These are phyloP conservation scores for Stevia rebaudiana DNA, from an alignment of 140 eudicot species.

Conservation along the genomic window DNA sequence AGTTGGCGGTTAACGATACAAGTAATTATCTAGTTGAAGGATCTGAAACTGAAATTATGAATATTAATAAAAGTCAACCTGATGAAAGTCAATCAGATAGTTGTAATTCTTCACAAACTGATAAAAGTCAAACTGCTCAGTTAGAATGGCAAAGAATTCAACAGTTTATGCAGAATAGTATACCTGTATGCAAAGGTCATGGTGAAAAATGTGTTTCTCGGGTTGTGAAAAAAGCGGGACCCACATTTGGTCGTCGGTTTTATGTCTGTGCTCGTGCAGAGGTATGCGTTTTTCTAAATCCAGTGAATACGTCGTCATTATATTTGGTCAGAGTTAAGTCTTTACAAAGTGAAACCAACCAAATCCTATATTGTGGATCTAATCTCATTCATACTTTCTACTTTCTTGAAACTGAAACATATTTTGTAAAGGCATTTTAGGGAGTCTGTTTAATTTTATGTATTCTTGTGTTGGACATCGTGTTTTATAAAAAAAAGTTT, in stretches of 20 bases:
- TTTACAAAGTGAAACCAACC: background rate
- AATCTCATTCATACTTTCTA: background rate
- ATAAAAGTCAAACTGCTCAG: constrained; percentile 49
- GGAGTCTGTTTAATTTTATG: background rate
- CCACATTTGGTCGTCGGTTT: constrained; percentile 75
- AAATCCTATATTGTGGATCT: background rate
- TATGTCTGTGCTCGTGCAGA: constrained; percentile 96
- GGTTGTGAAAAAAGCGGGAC: constrained; percentile 90
- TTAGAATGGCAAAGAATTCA: constrained; percentile 95
- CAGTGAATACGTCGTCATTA: too few relatives aligned
- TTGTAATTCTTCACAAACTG: constrained; percentile 34
- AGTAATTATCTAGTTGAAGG: constrained; percentile 23
- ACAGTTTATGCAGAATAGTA: constrained; percentile 74
- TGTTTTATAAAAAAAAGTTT: background rate
- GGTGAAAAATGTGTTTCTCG: constrained; percentile 87
- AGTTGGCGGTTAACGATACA: constrained; percentile 24
- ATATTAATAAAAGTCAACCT: constrained; percentile 17
- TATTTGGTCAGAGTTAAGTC: too few relatives aligned
- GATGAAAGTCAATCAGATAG: constrained; percentile 24
- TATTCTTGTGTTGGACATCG: background rate
- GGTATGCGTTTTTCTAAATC: constrained; percentile 38
- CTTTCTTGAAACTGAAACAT: background rate
- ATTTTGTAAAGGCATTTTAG: background rate
- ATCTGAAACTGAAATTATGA: constrained; percentile 17
- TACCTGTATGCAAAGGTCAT: constrained; percentile 92